Base-by-base conservation (phyloP, 2,329 filamentous ascomycete species). In the Neopestalotiopsis clavispora region DNA sequence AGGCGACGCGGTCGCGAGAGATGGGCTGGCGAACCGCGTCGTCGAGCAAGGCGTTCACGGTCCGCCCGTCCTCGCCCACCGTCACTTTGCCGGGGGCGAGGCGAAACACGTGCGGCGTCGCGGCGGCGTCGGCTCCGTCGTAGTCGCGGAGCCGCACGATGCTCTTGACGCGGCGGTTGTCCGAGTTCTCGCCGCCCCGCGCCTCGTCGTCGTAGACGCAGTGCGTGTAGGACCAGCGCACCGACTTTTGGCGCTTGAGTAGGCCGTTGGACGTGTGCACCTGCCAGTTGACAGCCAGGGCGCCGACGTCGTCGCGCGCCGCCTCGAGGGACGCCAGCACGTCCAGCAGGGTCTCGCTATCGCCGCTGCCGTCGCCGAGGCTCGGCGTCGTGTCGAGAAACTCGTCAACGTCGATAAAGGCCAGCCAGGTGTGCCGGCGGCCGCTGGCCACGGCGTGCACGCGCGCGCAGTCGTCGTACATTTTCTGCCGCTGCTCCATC, bases 391-490 rank as follows among this genome's bases (percentile, higher is more conserved):
- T 71, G 71, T 78, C 78, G 30, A 79, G 69, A 67, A 78, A 80
- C 69, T 80, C 77, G 66, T 79, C 77, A 23, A 69, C 71, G 70
- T 79, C 78, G 38, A 79, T 70, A 67, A 77, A 79, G 9, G 73
- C 78, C 20, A 78, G 76, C 77, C 77, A 79, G 10, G 71, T 77
- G 68, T 79, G 76, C 14, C 71, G 71, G 14, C 45, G 45, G 10
- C 34, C 34, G 34, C 34, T 38, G 4, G 17, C 34, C 14, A 69
- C 69, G 32, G 74, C 73, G 57, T 73, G 75, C 9, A 67, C 66
- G 20, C 69, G 62, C 38, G 65, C 40, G 73, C 69, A 70, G 45
- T 68, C 66, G 60, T 67, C 52, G 66, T 69, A 69, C 23, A 69
- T 20, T 34, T 69, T 68, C 66, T 68, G 58, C 66, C 68, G 68